Evolutionary conservation across 176 grass and related monocot genomes (phyloP).

Genomic region (Microstegium vimineum): DNA sequence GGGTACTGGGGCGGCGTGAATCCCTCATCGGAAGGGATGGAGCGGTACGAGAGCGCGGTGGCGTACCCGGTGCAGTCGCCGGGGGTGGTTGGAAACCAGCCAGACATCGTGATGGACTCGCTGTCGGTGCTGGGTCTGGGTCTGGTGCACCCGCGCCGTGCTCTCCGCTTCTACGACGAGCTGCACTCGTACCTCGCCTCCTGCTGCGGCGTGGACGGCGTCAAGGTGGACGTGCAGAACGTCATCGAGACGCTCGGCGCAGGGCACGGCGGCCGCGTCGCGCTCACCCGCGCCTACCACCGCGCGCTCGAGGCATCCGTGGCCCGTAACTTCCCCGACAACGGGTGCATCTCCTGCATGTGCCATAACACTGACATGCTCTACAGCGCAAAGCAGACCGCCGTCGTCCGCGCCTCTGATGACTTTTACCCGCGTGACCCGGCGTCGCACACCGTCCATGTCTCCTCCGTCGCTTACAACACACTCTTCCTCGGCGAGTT

Average conservation of each 20-base stretch:
- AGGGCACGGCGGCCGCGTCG: slow-evolving; percentile 64
- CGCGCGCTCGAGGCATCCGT: slow-evolving; percentile 77
- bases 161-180: slow-evolving; percentile 56
- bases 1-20: slow-evolving; percentile 85
- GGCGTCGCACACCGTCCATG: slow-evolving; percentile 78
- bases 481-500: slow-evolving; percentile 85
- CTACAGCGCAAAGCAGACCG: slow-evolving; percentile 52
- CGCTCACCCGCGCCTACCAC: slow-evolving; percentile 54
- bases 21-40: slow-evolving; percentile 49
- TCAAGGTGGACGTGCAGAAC: slow-evolving; percentile 92
- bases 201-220: slow-evolving; percentile 74
- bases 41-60: slow-evolving; percentile 55
- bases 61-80: slow-evolving; percentile 67
- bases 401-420: slow-evolving; percentile 69
- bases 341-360: slow-evolving; percentile 89
- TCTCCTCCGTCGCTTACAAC: slow-evolving; percentile 69
- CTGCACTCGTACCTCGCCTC: slow-evolving; percentile 67
- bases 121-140: slow-evolving; percentile 62
- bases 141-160: slow-evolving; percentile 58
- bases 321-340: slow-evolving; percentile 60
- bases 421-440: slow-evolving; percentile 84
- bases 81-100: slow-evolving; percentile 65
- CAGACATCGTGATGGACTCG: slow-evolving; percentile 77
- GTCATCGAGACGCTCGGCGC: slow-evolving; percentile 80
- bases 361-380: slow-evolving; percentile 67